Evolutionary conservation across 257 asterid species (phyloP).

Genomic region (Cinchona pubescens): DNA sequence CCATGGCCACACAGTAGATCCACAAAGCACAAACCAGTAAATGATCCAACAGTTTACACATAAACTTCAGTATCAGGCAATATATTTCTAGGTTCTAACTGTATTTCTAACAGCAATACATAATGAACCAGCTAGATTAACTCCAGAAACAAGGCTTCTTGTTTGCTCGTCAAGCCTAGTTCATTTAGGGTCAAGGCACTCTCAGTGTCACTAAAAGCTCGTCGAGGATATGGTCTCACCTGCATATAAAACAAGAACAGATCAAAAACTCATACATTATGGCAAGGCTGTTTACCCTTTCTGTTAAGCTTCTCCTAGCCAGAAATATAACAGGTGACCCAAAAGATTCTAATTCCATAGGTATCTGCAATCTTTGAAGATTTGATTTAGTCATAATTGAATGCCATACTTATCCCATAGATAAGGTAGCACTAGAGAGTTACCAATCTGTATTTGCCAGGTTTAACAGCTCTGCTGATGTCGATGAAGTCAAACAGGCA

Average conservation of each 20-base stretch:
- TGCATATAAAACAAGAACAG: conserved; percentile 24
- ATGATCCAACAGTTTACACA: conserved; percentile 2
- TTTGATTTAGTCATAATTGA: background rate
- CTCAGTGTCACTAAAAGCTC: conserved; percentile 75
- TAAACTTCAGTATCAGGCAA: background rate
- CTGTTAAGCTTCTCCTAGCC: background rate
- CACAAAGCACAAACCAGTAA: conserved; percentile 6
- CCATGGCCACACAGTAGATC: background rate
- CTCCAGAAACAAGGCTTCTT: conserved; percentile 94
- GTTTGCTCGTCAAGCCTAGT: conserved; percentile 90
- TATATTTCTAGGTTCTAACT: conserved; percentile 11
- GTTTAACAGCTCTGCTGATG: conserved; percentile 70
- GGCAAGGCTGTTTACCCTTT: background rate
- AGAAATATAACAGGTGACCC: background rate
- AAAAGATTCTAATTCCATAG: background rate
- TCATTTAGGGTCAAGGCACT: conserved; percentile 54
- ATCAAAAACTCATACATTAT: background rate
- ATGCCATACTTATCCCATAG: background rate
- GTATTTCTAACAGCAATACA: conserved; percentile 22
- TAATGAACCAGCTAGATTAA: conserved; percentile 38
- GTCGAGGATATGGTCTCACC: conserved; percentile 95
- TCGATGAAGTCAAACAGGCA: conserved; percentile 83
- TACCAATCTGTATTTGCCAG: conserved; percentile 96
- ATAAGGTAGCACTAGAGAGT: background rate
- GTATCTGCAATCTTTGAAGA: background rate